A percentile compares a stretch with the other conserved stretches of the same genome.
Evolutionary conservation across 1,284 basidiomycete genomes (phyloP).

Genomic region (Trichosporon asahii): DNA sequence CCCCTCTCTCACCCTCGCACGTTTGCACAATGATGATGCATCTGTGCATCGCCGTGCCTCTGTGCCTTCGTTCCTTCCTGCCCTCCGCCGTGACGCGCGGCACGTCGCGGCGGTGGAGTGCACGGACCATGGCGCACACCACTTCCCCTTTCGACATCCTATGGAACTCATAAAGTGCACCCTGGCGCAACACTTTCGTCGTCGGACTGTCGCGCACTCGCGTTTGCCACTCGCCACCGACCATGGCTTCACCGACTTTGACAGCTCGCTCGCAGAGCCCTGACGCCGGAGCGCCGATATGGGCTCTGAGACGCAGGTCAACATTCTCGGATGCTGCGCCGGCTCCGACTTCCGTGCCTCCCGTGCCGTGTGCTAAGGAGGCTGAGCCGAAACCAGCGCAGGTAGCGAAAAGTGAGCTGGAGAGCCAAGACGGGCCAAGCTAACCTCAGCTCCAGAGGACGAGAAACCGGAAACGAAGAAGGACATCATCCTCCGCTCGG

Average conservation of each 20-base stretch:
- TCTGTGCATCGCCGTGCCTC: neutral
- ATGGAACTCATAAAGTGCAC: neutral
- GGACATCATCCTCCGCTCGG: neutral
- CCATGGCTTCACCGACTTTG: neutral
- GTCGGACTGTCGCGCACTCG: neutral
- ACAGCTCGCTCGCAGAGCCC: neutral
- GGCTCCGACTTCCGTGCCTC: no score
- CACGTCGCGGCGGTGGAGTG: neutral
- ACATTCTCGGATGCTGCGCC: neutral
- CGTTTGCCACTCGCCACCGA: neutral
- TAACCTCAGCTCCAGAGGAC: neutral
- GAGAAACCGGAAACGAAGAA: neutral
- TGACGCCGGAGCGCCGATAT: neutral
- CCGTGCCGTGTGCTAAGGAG: neutral
- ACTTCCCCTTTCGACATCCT: neutral
- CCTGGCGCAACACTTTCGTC: neutral
- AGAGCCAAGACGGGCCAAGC: neutral
- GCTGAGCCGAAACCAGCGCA: neutral
- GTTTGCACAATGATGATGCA: neutral
- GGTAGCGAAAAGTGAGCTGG: neutral
- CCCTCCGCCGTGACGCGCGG: no score
- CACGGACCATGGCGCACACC: neutral
- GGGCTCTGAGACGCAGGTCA: neutral
- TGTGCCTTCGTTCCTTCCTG: no score
- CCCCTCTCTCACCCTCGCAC: neutral